Conservation (phyloP, 495 filamentous ascomycete species). For the Schizothecium vesticola region DNA sequence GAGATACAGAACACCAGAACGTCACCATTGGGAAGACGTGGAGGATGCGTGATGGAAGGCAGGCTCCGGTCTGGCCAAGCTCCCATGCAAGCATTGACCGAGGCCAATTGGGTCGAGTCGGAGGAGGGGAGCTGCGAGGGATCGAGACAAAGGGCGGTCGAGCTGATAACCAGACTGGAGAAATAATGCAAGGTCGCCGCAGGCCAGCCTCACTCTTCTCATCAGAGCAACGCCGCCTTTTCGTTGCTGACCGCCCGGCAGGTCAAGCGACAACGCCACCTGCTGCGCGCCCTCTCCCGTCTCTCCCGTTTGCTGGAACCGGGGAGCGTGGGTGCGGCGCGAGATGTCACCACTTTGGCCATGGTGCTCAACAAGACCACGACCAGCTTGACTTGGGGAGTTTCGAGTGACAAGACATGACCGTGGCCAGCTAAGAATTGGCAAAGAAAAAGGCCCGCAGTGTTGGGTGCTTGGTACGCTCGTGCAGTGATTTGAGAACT, state of each 20-base stretch:
- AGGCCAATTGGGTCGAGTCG: background rate
- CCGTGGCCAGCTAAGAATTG: background rate
- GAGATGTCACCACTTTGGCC: background rate
- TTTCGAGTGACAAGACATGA: background rate
- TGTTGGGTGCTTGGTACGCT: background rate
- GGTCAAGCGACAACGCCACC: conserved; percentile 4
- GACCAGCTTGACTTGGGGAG: too few relatives aligned
- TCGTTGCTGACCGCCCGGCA: background rate
- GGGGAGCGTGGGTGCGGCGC: background rate
- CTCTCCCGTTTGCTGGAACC: background rate
- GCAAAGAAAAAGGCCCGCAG: background rate
- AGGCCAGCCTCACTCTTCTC: conserved; percentile 7
- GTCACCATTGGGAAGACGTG: too few relatives aligned
- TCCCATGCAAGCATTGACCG: background rate
- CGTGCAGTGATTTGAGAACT: background rate
- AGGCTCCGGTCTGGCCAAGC: background rate
- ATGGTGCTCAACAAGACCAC: background rate
- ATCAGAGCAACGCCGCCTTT: background rate
- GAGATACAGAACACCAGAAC: background rate
- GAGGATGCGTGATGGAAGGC: background rate
- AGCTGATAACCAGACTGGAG: background rate
- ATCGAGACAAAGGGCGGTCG: background rate
- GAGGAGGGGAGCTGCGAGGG: background rate
- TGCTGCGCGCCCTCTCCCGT: background rate
- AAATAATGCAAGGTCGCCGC: background rate